A percentile compares a stretch with the other conserved stretches of the same genome.
These are phyloP conservation scores for Tubosaeta brunneosetosa DNA, from an alignment of 768 basidiomycete genomes.

Conservation along the genomic window DNA sequence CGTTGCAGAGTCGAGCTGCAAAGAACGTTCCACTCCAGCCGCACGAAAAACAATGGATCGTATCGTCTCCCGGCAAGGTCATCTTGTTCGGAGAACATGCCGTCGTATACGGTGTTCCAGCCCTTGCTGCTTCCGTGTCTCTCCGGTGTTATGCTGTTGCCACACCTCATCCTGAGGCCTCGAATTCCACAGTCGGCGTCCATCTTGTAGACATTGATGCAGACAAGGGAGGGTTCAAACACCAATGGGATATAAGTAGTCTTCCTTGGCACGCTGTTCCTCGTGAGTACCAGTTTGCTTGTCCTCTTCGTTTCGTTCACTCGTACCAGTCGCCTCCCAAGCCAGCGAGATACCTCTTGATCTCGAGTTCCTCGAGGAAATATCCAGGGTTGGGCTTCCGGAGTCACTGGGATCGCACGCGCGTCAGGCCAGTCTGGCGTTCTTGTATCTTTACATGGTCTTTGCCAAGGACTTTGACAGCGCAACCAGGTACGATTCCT, in stretches of 20 bases:
- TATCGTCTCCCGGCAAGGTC: constrained; percentile 96
- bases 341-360: constrained; percentile 48
- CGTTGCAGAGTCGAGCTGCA: constrained; percentile 29
- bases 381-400: constrained; percentile 44
- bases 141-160: constrained; percentile 90
- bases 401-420: constrained; percentile 32
- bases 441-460: constrained; percentile 91
- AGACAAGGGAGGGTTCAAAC: constrained; percentile 45
- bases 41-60: constrained; percentile 64
- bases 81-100: constrained; percentile 99
- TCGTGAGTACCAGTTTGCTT: constrained; percentile 12
- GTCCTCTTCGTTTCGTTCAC: background rate
- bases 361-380: constrained; percentile 64
- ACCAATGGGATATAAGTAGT: constrained; percentile 73
- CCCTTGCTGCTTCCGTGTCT: constrained; percentile 91
- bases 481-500: constrained; percentile 49
- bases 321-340: constrained; percentile 12
- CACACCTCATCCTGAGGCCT: constrained; percentile 60
- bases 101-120: constrained; percentile 97
- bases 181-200: constrained; percentile 46
- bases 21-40: constrained; percentile 2
- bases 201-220: constrained; percentile 71
- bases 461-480: constrained; percentile 43
- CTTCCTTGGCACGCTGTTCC: constrained; percentile 79
- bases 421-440: constrained; percentile 58